Base-by-base conservation (phyloP, 1,139 yeast genomes). In the Yamadazyma sp. region DNA sequence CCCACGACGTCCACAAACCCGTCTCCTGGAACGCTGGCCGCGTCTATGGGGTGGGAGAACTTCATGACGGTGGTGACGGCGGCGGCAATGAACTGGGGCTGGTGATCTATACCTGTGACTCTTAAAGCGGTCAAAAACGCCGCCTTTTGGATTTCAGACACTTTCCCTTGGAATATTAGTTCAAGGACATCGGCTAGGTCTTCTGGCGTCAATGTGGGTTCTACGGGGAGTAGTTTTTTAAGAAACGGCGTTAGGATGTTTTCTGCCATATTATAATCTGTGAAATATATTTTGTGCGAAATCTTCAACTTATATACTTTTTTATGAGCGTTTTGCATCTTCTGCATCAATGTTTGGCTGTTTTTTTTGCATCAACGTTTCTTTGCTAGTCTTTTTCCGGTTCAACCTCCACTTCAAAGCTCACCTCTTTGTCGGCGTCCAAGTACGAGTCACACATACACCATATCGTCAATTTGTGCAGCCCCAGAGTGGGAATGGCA, bases 1-100 rank as follows among this genome's bases (percentile, higher is more conserved):
- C 98, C 98, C 6, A 92, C 98, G 29, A 92, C 86, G 61, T 92
- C 98, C 13, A 87, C 74, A 50, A 79, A 85, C 0, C 87, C 86
- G 2, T 57, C 62, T 1, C 64, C 51, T 34, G 73, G 75, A 4
- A 81, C 74, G 8, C 54, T 53, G 2, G 62, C 55, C 1, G 62
- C 57, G 12, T 61, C 59, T 16, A 86, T 76, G 8, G 69, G 59
- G 52, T 70, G 74, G 20, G 88, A 82, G 56, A 70, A 86, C 55
- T 75, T 82, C 48, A 76, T 67, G 13, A 86, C 77, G 0, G 89
- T 79, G 29, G 64, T 67, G 1, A 88, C 96, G 0, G 97, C 97
- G 7, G 87, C 83, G 4, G 96, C 92, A 34, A 92, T 85, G 56
- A 67, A 87, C 31, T 78, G 85, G 0, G 97, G 80, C 38, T 83